Percentiles rank a stretch among this genome's conserved stretches.
phyloP scores from a whole-genome alignment of 306 rosid species.

The Abrus pulchellus region DNA sequence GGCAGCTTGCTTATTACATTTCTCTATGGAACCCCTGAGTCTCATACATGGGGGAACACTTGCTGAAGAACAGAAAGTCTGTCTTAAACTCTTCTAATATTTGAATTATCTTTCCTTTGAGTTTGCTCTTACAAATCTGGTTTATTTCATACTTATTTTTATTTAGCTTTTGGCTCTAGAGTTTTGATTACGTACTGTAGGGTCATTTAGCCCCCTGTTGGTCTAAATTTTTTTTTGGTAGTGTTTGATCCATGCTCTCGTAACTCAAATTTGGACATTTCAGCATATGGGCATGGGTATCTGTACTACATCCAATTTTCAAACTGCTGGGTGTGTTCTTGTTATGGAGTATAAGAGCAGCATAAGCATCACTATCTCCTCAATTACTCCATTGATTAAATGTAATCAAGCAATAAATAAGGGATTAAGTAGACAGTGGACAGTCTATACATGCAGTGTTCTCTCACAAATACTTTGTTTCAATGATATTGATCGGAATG shows the following conservation, averaged over 20 bases:
- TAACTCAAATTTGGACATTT: constrained; percentile 19
- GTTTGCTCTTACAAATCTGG: constrained; percentile 26
- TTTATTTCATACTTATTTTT: constrained; percentile 15
- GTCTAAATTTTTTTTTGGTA: background rate
- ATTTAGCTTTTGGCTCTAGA: constrained; percentile 19
- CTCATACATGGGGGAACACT: constrained; percentile 65
- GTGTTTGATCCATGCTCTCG: constrained; percentile 17
- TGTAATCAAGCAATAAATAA: constrained; percentile 1
- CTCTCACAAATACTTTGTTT: background rate
- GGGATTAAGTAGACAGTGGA: background rate
- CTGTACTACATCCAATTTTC: constrained; percentile 5
- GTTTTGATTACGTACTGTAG: constrained; percentile 3
- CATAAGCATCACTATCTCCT: constrained; percentile 11
- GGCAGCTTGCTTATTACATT: constrained; percentile 87
- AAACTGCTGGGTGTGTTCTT: constrained; percentile 11
- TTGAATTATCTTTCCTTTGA: constrained; percentile 27
- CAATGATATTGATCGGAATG: background rate
- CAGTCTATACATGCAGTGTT: constrained; percentile 20
- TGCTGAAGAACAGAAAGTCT: constrained; percentile 64
- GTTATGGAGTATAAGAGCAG: background rate
- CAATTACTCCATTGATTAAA: background rate
- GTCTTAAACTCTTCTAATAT: constrained; percentile 46
- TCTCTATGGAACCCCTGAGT: constrained; percentile 82
- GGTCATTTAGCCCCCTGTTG: constrained; percentile 2
- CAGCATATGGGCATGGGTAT: background rate